Percentiles rank a stretch among this genome's conserved stretches.
These are phyloP conservation scores for Termitomyces sp. DNA, from an alignment of 768 basidiomycete species.

Conservation along the genomic window DNA sequence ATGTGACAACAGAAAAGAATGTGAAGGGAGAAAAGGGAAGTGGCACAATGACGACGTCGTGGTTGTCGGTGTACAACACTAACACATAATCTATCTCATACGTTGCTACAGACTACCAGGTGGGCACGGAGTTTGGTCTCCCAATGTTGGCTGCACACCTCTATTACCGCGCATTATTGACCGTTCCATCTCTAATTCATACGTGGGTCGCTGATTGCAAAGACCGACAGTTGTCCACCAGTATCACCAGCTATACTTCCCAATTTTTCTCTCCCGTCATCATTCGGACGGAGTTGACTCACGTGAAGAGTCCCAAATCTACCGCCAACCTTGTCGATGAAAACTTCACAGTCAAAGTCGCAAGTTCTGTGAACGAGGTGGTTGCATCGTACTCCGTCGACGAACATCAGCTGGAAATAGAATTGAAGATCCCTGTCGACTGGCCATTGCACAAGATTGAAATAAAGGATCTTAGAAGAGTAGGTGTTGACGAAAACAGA, in stretches of 20 bases:
- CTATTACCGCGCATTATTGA: constrained; percentile 81
- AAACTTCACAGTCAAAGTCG: constrained; percentile 75
- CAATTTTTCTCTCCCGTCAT: constrained; percentile 86
- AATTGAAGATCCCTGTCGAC: constrained; percentile 78
- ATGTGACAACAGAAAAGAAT: too few species aligned
- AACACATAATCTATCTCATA: neutral
- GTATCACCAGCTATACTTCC: constrained; percentile 75
- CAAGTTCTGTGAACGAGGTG: constrained; percentile 70
- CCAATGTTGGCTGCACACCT: constrained; percentile 78
- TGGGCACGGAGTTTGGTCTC: constrained; percentile 43
- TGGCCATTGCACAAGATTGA: constrained; percentile 90
- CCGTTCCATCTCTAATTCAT: constrained; percentile 81
- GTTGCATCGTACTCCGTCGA: constrained; percentile 83
- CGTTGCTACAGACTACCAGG: constrained; percentile 48
- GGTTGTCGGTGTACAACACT: too few species aligned
- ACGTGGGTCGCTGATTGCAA: constrained; percentile 84
- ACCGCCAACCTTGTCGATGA: constrained; percentile 65
- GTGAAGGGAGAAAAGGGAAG: too few species aligned
- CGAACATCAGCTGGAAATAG: constrained; percentile 90
- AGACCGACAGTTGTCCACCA: constrained; percentile 79
- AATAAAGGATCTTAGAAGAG: constrained; percentile 72
- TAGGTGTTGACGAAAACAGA: constrained; percentile 84
- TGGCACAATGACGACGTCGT: too few species aligned
- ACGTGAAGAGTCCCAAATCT: constrained; percentile 52
- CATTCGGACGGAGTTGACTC: constrained; percentile 76